These are phyloP conservation scores for Blastomyces silverae DNA, from an alignment of 2,329 filamentous ascomycete genomes.

Conservation along the genomic window DNA sequence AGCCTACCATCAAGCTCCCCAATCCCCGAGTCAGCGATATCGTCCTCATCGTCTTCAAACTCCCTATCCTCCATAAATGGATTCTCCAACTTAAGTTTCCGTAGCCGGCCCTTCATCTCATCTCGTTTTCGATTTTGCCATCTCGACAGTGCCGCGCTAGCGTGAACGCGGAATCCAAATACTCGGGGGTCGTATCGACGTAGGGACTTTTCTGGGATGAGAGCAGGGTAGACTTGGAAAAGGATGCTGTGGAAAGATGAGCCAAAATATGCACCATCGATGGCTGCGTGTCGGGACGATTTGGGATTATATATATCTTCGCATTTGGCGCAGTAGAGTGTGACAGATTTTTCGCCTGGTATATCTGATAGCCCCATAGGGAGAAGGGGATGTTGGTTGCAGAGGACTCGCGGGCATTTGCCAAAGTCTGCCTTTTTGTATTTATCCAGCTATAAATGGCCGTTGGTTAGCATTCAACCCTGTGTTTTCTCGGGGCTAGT, in stretches of 20 bases:
- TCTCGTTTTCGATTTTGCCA: constrained; percentile 83
- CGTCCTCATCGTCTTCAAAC: constrained; percentile 25
- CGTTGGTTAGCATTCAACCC: background rate
- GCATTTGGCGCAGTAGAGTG: constrained; percentile 94
- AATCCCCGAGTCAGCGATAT: constrained; percentile 15
- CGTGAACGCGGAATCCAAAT: constrained; percentile 94
- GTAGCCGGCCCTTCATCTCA: constrained; percentile 71
- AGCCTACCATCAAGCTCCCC: constrained; percentile 16
- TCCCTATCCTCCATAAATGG: constrained; percentile 68
- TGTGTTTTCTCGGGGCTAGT: background rate
- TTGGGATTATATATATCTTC: constrained; percentile 99
- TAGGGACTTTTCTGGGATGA: constrained; percentile 78
- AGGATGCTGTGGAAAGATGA: constrained; percentile 98
- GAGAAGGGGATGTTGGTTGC: constrained; percentile 83
- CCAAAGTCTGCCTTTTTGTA: constrained; percentile 98
- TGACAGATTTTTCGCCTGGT: constrained; percentile 80
- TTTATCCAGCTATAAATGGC: constrained; percentile 70
- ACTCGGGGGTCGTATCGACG: constrained; percentile 83
- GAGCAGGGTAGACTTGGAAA: constrained; percentile 92
- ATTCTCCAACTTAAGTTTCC: constrained; percentile 62
- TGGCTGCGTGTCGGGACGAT: constrained; percentile 86
- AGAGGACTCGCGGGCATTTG: constrained; percentile 94
- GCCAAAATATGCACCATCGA: constrained; percentile 97
- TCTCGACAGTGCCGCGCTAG: constrained; percentile 73
- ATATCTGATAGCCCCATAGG: constrained; percentile 92